Evolutionary conservation across 2,329 filamentous ascomycete genomes (phyloP), one percentile per base, ranked within the genome.

Genomic region (Fusarium camptoceras): DNA sequence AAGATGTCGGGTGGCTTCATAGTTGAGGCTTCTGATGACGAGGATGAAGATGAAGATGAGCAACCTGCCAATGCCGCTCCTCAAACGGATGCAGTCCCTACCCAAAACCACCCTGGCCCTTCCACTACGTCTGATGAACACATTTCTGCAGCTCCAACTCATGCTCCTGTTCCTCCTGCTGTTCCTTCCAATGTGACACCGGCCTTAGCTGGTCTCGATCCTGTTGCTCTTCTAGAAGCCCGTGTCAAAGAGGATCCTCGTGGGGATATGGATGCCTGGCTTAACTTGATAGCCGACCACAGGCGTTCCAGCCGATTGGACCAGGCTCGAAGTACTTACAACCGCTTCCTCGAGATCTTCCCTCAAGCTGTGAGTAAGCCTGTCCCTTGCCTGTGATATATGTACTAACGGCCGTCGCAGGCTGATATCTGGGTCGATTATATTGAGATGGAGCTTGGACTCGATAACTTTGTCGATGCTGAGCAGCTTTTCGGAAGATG

Each of bases 191-290:
- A 76, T 72, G 76, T 78, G 59, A 77, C 79, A 66, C 75, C 78
- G 65, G 66, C 74, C 24, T 79, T 84, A 73, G 79, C 83, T 69
- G 81, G 82, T 64, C 81, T 86, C 81, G 92, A 97, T 81, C 88
- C 88, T 70, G 86, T 95, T 74, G 90, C 91, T 61, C 88, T 94
- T 63, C 86, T 98, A 76, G 95, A 99, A 83, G 93, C 96, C 79
- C 91, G 95, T 77, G 92, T 98, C 79, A 91, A 92, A 78, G 93
- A 98, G 76, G 96, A 99, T 77, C 93, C 95, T 18, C 92, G 94
- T 75, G 96, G 95, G 76, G 94, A 98, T 75, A 89, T 96, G 80
- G 92, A 96, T 78, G 94, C 95, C 31, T 99, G 96, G 96, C 83
- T 97, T 75, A 88, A 88, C 71, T 86, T 99, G 77, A 95, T 99